Percentiles rank a stretch among this genome's conserved stretches.
phyloP scores from a whole-genome alignment of 192 early-diverging fungal species.

The Rhizophagus sp. region DNA sequence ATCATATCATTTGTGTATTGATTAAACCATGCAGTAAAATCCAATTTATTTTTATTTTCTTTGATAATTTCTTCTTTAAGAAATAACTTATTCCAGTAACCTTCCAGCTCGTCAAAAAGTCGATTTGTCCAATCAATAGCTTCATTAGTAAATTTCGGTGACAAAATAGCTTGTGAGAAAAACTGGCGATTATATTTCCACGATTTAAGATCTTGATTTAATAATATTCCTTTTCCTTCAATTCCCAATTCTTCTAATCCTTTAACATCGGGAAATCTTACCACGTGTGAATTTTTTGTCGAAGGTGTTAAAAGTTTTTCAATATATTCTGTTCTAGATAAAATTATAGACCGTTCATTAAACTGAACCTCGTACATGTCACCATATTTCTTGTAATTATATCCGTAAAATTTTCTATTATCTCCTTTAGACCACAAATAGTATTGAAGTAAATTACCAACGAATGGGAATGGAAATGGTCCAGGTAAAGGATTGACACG shows the following conservation, averaged over 20 bases:
- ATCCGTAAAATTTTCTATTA: too few species aligned
- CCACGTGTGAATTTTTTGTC: neutral
- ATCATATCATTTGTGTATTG: conserved; percentile 9
- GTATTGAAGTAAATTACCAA: too few species aligned
- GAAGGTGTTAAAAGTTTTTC: conserved; percentile 19
- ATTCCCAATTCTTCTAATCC: neutral
- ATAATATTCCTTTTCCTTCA: neutral
- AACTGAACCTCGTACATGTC: conserved; percentile 8
- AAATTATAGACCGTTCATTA: neutral
- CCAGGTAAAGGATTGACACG: too few species aligned
- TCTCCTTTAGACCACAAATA: too few species aligned
- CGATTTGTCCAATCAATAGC: neutral
- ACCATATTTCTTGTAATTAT: conserved; percentile 8
- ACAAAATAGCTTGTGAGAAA: conserved; percentile 6
- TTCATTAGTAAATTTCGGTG: neutral
- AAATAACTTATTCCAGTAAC: neutral
- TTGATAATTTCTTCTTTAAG: neutral
- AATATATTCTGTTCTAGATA: neutral
- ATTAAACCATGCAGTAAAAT: conserved; percentile 3
- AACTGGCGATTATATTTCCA: conserved; percentile 17
- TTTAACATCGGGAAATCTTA: neutral
- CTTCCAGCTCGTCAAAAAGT: neutral
- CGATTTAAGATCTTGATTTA: neutral
- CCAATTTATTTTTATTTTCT: neutral
- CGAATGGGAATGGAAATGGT: too few species aligned